Evolutionary conservation across 257 asterid genomes (phyloP), one percentile per base, ranked within the genome.

Genomic region (Solanum microdontum): DNA sequence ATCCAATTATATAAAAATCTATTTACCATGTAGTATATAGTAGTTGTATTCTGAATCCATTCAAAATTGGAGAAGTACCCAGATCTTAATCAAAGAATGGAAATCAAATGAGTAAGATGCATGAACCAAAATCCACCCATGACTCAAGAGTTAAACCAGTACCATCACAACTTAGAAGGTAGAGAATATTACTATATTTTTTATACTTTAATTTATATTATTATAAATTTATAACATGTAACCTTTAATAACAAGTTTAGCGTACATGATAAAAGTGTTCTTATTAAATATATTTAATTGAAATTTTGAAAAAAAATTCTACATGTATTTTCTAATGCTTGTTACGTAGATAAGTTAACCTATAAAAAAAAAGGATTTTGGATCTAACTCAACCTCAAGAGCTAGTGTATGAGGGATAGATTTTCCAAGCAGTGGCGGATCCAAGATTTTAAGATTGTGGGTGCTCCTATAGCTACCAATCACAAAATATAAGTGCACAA

Each of bases 81-180:
- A 19, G 15, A 85, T 86, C 33, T 19, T 45, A 75, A 37, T 28
- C 7, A 37, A 69, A 23, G 51, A 75, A 36, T 30, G 10, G 19
- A 19, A 75, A 34, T 13, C 51, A 43, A 43, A 11, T 75, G 83
- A 75, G 23, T 37, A 87, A 89, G 92, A 88, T 91, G 90, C 92
- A 92, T 90, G 92, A 90, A 92, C 82, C 90, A 30, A 64, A n/a
- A 39, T 88, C 12, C 4, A 40, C 62, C 84, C 64, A 77, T 77
- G 11, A 77, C 37, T 24, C n/a, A 24, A 77, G 64, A 24, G 62
- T 77, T 77, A 40, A 43, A 37, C 17, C 51, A 43, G 14, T 43
- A 37, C 43, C 43, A 8, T 4, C 51, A 43, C 51, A 12, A 12
- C 17, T 43, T 11, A 43, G 51, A 43, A 58, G 24, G 11, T 7